phyloP scores from a whole-genome alignment of 2,329 filamentous ascomycete genomes.

The Pseudogymnoascus sp. region DNA sequence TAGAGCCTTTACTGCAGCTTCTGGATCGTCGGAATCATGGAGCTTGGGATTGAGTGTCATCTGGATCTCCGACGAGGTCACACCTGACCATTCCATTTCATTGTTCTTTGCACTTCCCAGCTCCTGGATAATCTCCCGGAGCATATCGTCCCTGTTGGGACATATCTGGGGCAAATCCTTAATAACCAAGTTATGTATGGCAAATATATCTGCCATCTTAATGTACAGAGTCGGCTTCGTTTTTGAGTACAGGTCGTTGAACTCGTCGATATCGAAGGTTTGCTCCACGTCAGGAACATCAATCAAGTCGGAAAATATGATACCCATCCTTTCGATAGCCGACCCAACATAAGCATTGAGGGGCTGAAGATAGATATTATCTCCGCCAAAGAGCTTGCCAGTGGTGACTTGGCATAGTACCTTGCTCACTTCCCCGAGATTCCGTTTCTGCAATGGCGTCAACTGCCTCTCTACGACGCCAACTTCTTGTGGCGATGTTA shows the following conservation, averaged over 20 bases:
- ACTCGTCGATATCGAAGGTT: constrained; percentile 97
- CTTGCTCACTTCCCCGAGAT: constrained; percentile 82
- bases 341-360: constrained; percentile 86
- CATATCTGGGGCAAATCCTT: constrained; percentile 71
- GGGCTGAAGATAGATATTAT: constrained; percentile 92
- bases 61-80: constrained; percentile 74
- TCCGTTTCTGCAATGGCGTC: constrained; percentile 86
- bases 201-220: constrained; percentile 96
- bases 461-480: constrained; percentile 86
- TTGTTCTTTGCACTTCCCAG: constrained; percentile 94
- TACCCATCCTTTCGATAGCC: constrained; percentile 68
- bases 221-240: constrained; percentile 98
- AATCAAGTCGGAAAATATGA: constrained; percentile 70
- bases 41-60: constrained; percentile 85
- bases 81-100: constrained; percentile 82
- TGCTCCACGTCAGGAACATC: constrained; percentile 77
- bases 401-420: constrained; percentile 81
- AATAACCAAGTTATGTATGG: constrained; percentile 82
- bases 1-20: constrained; percentile 81
- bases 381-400: constrained; percentile 84
- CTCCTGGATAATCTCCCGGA: constrained; percentile 87
- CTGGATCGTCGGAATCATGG: constrained; percentile 84
- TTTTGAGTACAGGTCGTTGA: constrained; percentile 93
- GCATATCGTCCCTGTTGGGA: constrained; percentile 71
- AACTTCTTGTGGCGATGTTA: constrained; percentile 84